Evolutionary conservation across 176 grass and related monocot species (phyloP).

Genomic region (Saccharum spontaneum): DNA sequence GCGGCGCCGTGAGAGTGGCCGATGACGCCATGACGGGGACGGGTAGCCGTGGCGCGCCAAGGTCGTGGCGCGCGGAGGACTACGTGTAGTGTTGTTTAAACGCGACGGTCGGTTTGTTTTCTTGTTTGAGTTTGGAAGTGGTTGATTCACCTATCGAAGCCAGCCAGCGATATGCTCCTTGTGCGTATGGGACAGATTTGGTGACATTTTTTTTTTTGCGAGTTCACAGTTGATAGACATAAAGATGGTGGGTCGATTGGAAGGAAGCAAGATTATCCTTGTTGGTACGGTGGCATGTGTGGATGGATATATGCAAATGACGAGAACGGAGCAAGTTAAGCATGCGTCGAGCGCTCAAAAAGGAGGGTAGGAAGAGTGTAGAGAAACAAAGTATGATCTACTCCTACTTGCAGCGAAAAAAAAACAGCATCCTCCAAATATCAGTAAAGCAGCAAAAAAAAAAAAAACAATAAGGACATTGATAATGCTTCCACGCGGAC

Average conservation of each 20-base stretch:
- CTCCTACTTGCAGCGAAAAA: background rate
- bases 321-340: background rate
- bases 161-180: background rate
- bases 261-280: background rate
- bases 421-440: background rate
- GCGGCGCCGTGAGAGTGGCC: background rate
- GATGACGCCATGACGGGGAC: slow-evolving; percentile 14
- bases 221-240: background rate
- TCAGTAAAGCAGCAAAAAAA: too few relatives aligned
- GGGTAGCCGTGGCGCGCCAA: slow-evolving; percentile 33
- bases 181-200: background rate
- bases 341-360: slow-evolving; percentile 28
- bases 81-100: slow-evolving; percentile 21
- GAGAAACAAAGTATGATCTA: background rate
- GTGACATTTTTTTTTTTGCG: background rate
- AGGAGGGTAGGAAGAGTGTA: slow-evolving; percentile 28
- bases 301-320: slow-evolving; percentile 7
- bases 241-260: background rate
- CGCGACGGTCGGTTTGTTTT: background rate
- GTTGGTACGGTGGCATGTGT: background rate
- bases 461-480: too few relatives aligned
- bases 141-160: background rate
- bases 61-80: slow-evolving; percentile 17
- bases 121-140: background rate
- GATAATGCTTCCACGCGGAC: too few relatives aligned